Conservation (phyloP, 2,329 filamentous ascomycete species). For the Talaromyces sp. region DNA sequence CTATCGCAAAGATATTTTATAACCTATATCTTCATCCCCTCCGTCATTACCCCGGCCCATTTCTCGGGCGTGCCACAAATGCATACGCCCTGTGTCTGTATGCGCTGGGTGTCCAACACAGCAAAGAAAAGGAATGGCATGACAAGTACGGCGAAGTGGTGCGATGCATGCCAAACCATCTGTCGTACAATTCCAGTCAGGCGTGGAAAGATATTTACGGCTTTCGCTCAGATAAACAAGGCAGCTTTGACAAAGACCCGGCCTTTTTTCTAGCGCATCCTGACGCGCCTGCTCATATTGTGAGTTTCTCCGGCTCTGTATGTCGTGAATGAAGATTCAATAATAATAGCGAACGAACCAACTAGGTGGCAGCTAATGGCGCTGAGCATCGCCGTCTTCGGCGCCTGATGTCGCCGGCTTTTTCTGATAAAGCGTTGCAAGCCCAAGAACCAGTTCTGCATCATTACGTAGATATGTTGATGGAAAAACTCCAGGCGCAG, state of each 20-base stretch:
- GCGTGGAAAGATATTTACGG: constrained; percentile 40
- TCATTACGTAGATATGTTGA: constrained; percentile 19
- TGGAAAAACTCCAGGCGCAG: constrained; percentile 15
- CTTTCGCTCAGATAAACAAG: background rate
- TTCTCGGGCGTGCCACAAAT: background rate
- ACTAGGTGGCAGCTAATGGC: constrained; percentile 13
- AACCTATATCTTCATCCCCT: constrained; percentile 10
- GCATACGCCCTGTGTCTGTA: background rate
- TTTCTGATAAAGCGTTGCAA: constrained; percentile 26
- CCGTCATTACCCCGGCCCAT: constrained; percentile 5
- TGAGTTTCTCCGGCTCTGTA: constrained; percentile 6
- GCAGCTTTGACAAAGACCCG: constrained; percentile 19
- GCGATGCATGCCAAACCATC: constrained; percentile 36
- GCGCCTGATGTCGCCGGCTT: constrained; percentile 24
- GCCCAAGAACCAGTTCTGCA: constrained; percentile 19
- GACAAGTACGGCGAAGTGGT: constrained; percentile 32
- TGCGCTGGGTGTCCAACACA: constrained; percentile 18
- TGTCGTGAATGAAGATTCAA: background rate
- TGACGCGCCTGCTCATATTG: background rate
- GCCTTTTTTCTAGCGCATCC: constrained; percentile 19
- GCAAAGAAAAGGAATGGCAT: constrained; percentile 23
- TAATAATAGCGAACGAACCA: background rate
- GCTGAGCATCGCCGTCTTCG: constrained; percentile 21
- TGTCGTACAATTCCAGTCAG: constrained; percentile 36
- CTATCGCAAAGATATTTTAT: background rate